These are phyloP conservation scores for Cucurbita argyrosperma DNA, from an alignment of 306 rosid species.

Conservation along the genomic window DNA sequence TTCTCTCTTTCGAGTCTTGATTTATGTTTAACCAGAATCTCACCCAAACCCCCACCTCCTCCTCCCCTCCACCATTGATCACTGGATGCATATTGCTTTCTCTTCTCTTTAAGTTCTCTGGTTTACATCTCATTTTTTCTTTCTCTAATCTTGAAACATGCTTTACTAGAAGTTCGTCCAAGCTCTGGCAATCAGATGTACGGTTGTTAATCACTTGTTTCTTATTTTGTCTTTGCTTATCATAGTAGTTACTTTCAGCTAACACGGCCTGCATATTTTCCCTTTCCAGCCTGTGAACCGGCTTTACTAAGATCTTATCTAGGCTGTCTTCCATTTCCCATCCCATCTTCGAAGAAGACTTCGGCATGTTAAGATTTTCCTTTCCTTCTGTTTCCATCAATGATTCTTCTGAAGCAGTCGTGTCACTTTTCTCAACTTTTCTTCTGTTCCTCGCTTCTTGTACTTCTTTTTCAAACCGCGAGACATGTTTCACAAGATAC, in stretches of 20 bases:
- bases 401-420: too few relatives aligned
- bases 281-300: constrained; percentile 50
- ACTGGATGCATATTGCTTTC: constrained; percentile 13
- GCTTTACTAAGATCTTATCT: constrained; percentile 54
- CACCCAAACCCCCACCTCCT: constrained; percentile 48
- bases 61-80: constrained; percentile 25
- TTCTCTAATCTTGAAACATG: constrained; percentile 70
- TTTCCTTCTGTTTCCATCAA: constrained; percentile 19
- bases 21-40: constrained; percentile 49
- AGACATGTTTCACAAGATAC: constrained; percentile 64
- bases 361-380: constrained; percentile 26
- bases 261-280: constrained; percentile 44
- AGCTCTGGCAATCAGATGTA: constrained; percentile 43
- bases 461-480: constrained; percentile 71
- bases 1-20: constrained; percentile 75
- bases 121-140: constrained; percentile 41
- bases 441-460: constrained; percentile 62
- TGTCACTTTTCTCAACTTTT: constrained; percentile 5
- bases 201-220: constrained; percentile 14
- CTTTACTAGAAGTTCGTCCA: constrained; percentile 61
- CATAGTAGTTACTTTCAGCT: constrained; percentile 15
- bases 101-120: constrained; percentile 21
- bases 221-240: constrained; percentile 20
- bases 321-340: constrained; percentile 24
- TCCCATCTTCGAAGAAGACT: constrained; percentile 9